These are phyloP conservation scores for Jackrogersella multiformis DNA, from an alignment of 495 filamentous ascomycete species.

Conservation along the genomic window DNA sequence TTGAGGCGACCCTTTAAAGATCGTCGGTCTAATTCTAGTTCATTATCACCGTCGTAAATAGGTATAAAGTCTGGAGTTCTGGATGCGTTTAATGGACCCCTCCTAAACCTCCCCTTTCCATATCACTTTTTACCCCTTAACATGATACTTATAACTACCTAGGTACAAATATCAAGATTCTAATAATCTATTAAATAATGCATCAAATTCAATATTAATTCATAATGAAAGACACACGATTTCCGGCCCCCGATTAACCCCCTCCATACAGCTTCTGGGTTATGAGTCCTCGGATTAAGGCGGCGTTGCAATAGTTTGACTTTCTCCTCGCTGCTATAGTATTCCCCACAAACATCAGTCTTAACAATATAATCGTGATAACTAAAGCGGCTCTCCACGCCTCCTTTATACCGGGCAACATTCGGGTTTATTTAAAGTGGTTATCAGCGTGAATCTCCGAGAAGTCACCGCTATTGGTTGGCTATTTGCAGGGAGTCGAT, in stretches of 20 bases:
- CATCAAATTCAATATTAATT: not conserved
- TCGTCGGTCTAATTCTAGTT: too few relatives aligned
- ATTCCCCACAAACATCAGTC: too few relatives aligned
- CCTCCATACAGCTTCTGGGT: not conserved
- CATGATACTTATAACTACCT: too few relatives aligned
- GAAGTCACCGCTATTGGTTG: slow-evolving; percentile 37
- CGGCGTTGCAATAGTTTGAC: not conserved
- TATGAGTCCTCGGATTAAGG: not conserved
- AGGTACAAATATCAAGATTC: too few relatives aligned
- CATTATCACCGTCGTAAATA: too few relatives aligned
- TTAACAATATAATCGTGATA: not conserved
- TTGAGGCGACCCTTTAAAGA: too few relatives aligned
- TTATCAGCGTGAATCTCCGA: slow-evolving; percentile 33
- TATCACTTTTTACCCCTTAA: too few relatives aligned
- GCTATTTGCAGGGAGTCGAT: slow-evolving; percentile 4
- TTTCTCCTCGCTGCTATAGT: not conserved
- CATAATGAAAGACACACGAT: not conserved
- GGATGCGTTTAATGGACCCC: too few relatives aligned
- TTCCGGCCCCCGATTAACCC: not conserved
- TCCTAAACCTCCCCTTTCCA: too few relatives aligned
- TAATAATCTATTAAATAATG: not conserved
- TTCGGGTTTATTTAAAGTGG: slow-evolving; percentile 21
- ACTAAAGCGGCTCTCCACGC: not conserved
- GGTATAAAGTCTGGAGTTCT: too few relatives aligned
- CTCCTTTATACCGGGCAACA: slow-evolving; percentile 18